Conservation (phyloP, 83 land plant genomes). For the Picea abies region DNA sequence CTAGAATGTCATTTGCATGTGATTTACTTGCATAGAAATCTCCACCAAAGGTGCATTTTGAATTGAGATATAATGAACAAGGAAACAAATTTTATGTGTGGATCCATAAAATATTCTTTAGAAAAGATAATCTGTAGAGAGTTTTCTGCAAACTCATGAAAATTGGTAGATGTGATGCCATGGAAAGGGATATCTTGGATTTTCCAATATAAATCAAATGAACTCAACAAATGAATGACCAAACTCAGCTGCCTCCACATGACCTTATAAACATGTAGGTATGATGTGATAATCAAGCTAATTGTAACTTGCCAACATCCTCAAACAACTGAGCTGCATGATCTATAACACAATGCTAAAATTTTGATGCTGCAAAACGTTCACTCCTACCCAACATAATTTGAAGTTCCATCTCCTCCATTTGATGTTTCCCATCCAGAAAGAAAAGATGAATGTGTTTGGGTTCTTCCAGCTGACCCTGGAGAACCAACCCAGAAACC, state of each 20-base stretch:
- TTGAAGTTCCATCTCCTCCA: background rate
- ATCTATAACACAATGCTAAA: background rate
- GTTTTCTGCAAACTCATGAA: constrained; percentile 8
- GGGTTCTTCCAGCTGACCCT: constrained; percentile 23
- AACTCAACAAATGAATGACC: background rate
- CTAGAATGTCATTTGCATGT: background rate
- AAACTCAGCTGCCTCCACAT: background rate
- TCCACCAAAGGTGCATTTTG: background rate
- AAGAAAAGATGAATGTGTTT: constrained; percentile 2
- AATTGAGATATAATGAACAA: background rate
- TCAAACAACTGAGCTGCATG: background rate
- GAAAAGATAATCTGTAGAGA: background rate
- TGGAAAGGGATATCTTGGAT: background rate
- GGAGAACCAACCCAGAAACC: constrained; percentile 44
- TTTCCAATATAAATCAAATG: background rate
- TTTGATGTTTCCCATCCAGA: constrained; percentile 6
- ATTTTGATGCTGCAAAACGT: background rate
- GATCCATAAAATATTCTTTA: background rate
- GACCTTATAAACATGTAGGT: background rate
- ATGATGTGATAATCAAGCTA: background rate
- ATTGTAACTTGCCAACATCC: background rate
- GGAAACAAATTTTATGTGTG: background rate
- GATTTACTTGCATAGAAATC: background rate
- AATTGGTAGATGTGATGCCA: background rate
- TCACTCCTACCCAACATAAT: background rate